Evolutionary conservation across 371 early-diverging fungal genomes (phyloP).

Genomic region (Coemansia sp.): DNA sequence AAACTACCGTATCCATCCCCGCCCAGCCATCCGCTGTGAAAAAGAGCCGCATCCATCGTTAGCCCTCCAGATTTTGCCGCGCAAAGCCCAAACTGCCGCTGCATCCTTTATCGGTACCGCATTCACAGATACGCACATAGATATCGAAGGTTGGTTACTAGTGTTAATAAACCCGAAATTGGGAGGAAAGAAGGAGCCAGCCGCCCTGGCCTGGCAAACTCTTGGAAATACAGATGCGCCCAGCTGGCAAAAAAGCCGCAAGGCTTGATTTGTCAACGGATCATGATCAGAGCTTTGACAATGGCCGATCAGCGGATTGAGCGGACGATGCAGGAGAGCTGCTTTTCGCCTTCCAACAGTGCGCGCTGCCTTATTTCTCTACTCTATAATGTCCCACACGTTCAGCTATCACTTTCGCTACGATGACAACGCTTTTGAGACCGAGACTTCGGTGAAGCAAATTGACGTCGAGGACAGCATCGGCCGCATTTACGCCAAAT

Average conservation of each 20-base stretch:
- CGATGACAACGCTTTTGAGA: slow-evolving; percentile 55
- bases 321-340: neutral
- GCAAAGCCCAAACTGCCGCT: neutral
- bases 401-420: slow-evolving; percentile 48
- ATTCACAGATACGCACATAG: slow-evolving; percentile 32
- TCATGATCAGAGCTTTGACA: neutral
- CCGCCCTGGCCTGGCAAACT: neutral
- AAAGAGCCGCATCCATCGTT: too few species aligned
- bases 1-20: too few species aligned
- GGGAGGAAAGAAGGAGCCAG: slow-evolving; percentile 25
- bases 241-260: neutral
- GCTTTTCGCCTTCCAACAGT: neutral
- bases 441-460: slow-evolving; percentile 55
- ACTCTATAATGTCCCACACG: slow-evolving; percentile 19
- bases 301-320: too few species aligned
- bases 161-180: slow-evolving; percentile 22
- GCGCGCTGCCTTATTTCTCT: neutral
- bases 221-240: too few species aligned
- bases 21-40: too few species aligned
- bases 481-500: slow-evolving; percentile 16
- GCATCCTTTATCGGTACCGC: neutral
- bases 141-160: slow-evolving; percentile 18
- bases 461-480: slow-evolving; percentile 53
- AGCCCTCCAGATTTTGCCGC: too few species aligned
- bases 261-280: neutral